These are phyloP conservation scores for Fusarium dimerum DNA, from an alignment of 2,329 filamentous ascomycete genomes.

Conservation along the genomic window DNA sequence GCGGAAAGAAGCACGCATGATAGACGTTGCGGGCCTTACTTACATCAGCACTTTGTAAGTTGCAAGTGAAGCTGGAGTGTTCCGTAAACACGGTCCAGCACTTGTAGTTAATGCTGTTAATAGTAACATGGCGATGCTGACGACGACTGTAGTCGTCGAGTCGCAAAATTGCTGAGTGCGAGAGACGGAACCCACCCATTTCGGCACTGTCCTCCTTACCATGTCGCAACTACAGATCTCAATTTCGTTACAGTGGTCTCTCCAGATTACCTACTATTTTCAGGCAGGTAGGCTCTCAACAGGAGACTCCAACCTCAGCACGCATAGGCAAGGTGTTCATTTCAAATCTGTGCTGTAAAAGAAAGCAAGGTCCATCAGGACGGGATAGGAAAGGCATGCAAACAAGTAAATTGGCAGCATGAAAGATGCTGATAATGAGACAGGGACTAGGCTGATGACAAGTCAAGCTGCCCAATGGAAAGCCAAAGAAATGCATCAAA, in stretches of 20 bases:
- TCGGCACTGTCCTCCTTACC: neutral
- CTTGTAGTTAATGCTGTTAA: neutral
- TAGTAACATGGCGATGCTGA: neutral
- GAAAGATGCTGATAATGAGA: neutral
- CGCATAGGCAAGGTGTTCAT: too few species aligned
- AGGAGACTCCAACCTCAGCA: too few species aligned
- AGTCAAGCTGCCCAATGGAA: neutral
- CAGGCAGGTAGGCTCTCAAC: too few species aligned
- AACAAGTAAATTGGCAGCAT: neutral
- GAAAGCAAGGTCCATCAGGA: too few species aligned
- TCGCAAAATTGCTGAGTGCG: neutral
- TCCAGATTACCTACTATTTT: too few species aligned
- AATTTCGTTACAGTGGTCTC: neutral
- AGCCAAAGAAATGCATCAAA: neutral
- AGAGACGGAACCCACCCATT: neutral
- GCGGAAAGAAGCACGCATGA: neutral
- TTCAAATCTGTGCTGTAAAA: too few species aligned
- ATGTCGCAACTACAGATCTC: neutral
- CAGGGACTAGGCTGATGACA: neutral
- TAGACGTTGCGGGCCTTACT: too few species aligned
- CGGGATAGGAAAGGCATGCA: neutral
- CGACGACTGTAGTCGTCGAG: too few species aligned
- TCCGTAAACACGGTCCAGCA: too few species aligned
- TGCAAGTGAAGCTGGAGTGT: too few species aligned
- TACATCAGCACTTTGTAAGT: too few species aligned